phyloP scores from a whole-genome alignment of 169 alveolate species.

The Theileria orientalis region DNA sequence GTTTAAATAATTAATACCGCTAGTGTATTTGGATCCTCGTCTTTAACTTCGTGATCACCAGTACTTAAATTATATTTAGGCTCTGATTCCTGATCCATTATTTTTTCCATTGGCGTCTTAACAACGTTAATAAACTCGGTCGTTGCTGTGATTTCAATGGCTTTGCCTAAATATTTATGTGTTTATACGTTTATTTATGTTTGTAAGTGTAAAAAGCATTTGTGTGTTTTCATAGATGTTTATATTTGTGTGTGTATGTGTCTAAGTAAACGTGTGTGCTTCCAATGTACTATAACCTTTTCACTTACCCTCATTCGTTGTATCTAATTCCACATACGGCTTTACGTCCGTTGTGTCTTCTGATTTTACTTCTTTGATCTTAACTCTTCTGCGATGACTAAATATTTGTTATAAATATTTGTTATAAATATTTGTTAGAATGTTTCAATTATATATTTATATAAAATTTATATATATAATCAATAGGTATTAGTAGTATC shows the following conservation, averaged over 20 bases:
- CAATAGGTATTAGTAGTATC: not conserved
- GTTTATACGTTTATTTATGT: not conserved
- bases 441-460: not conserved
- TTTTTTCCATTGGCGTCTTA: constrained; percentile 35
- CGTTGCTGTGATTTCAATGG: constrained; percentile 46
- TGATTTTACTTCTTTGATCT: not conserved
- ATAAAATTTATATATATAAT: not conserved
- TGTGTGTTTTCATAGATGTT: no score
- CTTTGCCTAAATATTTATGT: not conserved
- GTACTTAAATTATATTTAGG: not conserved
- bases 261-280: no score
- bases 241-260: no score
- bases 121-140: constrained; percentile 43
- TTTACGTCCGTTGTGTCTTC: not conserved
- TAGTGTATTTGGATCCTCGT: constrained; percentile 27
- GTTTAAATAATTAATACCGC: not conserved
- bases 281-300: no score
- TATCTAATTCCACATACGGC: constrained; percentile 11
- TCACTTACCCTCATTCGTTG: not conserved
- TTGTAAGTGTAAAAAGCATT: constrained; percentile 17
- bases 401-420: not conserved
- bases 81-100: constrained; percentile 13
- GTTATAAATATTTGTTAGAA: not conserved
- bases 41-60: constrained; percentile 7
- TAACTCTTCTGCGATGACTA: constrained; percentile 5